Percentiles rank a stretch among this genome's conserved stretches.
Evolutionary conservation across 495 filamentous ascomycete genomes (phyloP).

Genomic region (Aspergillus haitiensis): DNA sequence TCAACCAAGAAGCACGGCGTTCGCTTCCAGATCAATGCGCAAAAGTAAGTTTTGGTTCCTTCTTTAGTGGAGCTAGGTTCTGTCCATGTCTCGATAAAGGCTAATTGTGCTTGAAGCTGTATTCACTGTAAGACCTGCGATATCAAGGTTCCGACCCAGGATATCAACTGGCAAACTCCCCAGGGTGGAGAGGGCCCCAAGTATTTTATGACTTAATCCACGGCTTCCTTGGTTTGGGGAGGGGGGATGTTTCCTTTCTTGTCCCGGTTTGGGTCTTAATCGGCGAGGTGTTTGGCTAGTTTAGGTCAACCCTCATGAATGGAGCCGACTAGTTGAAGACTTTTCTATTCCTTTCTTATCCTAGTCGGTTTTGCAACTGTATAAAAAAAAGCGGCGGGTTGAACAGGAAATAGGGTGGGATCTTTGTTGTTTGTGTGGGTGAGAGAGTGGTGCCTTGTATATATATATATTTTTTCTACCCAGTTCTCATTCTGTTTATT

Average conservation of each 20-base stretch:
- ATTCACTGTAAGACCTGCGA: constrained; percentile 99
- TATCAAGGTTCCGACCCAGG: constrained; percentile 94
- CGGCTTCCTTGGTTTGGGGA: background rate
- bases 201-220: constrained; percentile 79
- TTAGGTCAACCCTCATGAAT: background rate
- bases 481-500: background rate
- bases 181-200: constrained; percentile 97
- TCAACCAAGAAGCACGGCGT: constrained; percentile 77
- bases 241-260: background rate
- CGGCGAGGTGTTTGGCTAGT: background rate
- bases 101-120: constrained; percentile 60
- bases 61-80: background rate
- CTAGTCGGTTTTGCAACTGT: background rate
- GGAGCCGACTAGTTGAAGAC: background rate
- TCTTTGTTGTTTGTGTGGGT: background rate
- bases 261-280: background rate
- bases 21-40: constrained; percentile 95
- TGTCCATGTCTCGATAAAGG: background rate
- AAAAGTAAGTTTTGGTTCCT: constrained; percentile 69
- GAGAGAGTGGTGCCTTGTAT: constrained; percentile 3
- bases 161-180: constrained; percentile 95
- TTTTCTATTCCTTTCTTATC: background rate
- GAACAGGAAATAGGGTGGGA: background rate
- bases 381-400: constrained; percentile 1
- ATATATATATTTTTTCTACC: background rate